These are phyloP conservation scores for Phaffomyces opuntiae DNA, from an alignment of 805 yeast species.

Conservation along the genomic window DNA sequence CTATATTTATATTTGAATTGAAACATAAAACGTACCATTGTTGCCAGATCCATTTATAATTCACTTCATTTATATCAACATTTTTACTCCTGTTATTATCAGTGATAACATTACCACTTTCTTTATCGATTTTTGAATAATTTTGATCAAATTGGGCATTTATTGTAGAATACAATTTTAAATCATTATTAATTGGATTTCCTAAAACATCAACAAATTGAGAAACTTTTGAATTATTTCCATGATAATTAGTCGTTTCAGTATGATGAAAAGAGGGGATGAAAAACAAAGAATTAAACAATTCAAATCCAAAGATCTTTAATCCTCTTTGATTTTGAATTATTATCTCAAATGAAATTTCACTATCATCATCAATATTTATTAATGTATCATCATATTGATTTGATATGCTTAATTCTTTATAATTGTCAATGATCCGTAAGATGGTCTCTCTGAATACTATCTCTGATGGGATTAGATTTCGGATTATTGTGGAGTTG, in stretches of 20 bases:
- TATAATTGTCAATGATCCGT: too few species aligned
- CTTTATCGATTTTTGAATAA: too few species aligned
- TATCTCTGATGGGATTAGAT: too few species aligned
- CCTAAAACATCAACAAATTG: slow-evolving; percentile 11
- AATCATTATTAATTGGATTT: slow-evolving; percentile 4
- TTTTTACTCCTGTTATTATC: too few species aligned
- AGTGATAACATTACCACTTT: too few species aligned
- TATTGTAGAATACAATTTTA: slow-evolving; percentile 2
- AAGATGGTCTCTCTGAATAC: too few species aligned
- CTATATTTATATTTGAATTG: slow-evolving; percentile 12
- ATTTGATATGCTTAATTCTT: too few species aligned
- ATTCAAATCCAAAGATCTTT: slow-evolving; percentile 43
- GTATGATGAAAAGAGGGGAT: slow-evolving; percentile 22
- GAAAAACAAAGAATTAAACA: slow-evolving; percentile 40
- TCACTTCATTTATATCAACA: neutral
- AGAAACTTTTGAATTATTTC: slow-evolving; percentile 34
- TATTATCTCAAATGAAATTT: slow-evolving; percentile 31
- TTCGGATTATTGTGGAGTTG: too few species aligned
- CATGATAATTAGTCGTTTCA: too few species aligned
- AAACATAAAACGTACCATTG: slow-evolving; percentile 69
- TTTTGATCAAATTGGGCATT: too few species aligned
- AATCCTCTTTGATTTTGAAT: slow-evolving; percentile 52
- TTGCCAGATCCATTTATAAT: slow-evolving; percentile 50
- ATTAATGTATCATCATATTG: neutral
- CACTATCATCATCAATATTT: neutral